A percentile compares a stretch with the other conserved stretches of the same genome.
These are phyloP conservation scores for Thermochaetoides dissita DNA, from an alignment of 2,329 filamentous ascomycete genomes.

Conservation along the genomic window DNA sequence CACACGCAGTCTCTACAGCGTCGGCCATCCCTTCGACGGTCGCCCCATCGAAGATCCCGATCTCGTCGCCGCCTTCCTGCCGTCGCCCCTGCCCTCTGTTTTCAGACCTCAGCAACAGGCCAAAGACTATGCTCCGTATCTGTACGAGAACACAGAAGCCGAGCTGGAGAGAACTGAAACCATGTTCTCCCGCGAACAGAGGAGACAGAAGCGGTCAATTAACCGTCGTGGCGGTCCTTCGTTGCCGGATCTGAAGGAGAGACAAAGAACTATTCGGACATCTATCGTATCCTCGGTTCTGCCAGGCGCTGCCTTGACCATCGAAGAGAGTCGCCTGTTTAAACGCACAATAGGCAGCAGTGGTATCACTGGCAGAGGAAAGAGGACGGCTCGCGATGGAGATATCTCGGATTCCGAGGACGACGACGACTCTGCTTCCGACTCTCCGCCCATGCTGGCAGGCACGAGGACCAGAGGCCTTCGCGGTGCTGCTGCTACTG, in stretches of 20 bases:
- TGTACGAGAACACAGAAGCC: conserved; percentile 85
- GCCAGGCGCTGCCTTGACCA: conserved; percentile 63
- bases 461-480: conserved; percentile 75
- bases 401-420: conserved; percentile 80
- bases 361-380: conserved; percentile 40
- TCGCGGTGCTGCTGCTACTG: conserved; percentile 74
- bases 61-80: conserved; percentile 69
- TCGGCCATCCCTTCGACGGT: conserved; percentile 90
- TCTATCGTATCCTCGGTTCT: conserved; percentile 85
- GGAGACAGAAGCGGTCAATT: conserved; percentile 87
- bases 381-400: conserved; percentile 40
- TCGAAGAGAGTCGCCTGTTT: conserved; percentile 78
- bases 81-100: conserved; percentile 65
- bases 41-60: conserved; percentile 86
- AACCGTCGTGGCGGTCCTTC: conserved; percentile 86
- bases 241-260: conserved; percentile 89
- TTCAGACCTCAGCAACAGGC: conserved; percentile 86
- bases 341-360: conserved; percentile 55
- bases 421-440: conserved; percentile 73
- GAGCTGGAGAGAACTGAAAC: conserved; percentile 84
- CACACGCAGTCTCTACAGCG: conserved; percentile 80
- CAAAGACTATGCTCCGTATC: conserved; percentile 84
- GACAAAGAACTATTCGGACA: conserved; percentile 83
- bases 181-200: conserved; percentile 84
- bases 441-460: conserved; percentile 60